Conservation (phyloP, 768 basidiomycete species). For the Rhodotorula kratochvilovae region DNA sequence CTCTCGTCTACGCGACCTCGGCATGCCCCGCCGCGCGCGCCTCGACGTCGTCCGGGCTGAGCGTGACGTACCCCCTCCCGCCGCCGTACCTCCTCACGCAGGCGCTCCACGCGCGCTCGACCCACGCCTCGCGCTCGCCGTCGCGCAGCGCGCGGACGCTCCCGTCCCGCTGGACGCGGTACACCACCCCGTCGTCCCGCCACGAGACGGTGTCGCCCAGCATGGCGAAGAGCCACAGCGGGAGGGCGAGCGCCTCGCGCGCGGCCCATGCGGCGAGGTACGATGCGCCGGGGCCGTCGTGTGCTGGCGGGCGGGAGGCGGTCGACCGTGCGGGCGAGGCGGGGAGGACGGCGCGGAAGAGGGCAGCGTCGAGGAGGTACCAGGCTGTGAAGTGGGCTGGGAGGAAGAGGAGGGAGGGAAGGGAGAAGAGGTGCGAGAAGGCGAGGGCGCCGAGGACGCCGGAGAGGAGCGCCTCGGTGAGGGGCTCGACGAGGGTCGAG, state of each 20-base stretch:
- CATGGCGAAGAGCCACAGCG: constrained; percentile 80
- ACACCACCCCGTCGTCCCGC: constrained; percentile 66
- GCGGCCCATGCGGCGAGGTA: constrained; percentile 74
- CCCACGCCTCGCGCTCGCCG: constrained; percentile 15
- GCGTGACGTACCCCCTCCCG: constrained; percentile 19
- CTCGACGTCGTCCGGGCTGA: constrained; percentile 33
- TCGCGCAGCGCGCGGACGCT: constrained; percentile 17
- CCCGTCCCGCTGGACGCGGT: constrained; percentile 47
- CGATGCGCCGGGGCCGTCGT: constrained; percentile 40
- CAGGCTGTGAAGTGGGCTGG: constrained; percentile 56
- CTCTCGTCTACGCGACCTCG: background rate
- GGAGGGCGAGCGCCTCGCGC: constrained; percentile 77
- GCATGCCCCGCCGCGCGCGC: constrained; percentile 6
- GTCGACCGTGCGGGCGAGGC: constrained; percentile 32
- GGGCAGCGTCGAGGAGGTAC: constrained; percentile 74
- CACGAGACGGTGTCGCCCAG: constrained; percentile 76
- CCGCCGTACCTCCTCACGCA: constrained; percentile 3
- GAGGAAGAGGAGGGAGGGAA: constrained; percentile 51
- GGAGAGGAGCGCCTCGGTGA: constrained; percentile 78
- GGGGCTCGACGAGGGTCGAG: constrained; percentile 83
- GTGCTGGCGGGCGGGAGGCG: constrained; percentile 22
- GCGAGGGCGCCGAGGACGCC: constrained; percentile 63
- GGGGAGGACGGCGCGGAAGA: constrained; percentile 66
- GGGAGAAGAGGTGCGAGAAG: constrained; percentile 56
- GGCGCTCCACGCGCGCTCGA: constrained; percentile 24